A percentile compares a stretch with the other conserved stretches of the same genome.
Evolutionary conservation across 768 basidiomycete genomes (phyloP).

Genomic region (Macrolepiota fuliginosa): DNA sequence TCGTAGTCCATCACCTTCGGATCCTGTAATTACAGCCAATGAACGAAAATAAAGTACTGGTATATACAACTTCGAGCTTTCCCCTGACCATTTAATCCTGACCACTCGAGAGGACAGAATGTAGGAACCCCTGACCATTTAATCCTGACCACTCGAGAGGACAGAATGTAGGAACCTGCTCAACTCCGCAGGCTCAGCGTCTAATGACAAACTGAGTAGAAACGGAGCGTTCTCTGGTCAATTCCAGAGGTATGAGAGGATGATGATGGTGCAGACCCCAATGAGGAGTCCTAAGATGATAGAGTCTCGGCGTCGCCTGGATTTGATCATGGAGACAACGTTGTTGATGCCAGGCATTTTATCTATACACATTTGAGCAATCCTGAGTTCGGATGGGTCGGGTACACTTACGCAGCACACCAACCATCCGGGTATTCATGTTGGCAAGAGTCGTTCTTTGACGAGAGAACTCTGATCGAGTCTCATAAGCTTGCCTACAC

Average conservation of each 20-base stretch:
- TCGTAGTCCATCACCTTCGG: not conserved
- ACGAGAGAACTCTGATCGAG: conserved; percentile 85
- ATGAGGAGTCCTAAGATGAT: conserved; percentile 88
- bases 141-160: not conserved
- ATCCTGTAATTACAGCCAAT: not conserved
- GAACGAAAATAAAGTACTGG: not conserved
- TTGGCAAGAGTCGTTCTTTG: conserved; percentile 74
- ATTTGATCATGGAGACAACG: conserved; percentile 88
- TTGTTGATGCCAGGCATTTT: conserved; percentile 95
- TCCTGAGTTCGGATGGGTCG: not conserved
- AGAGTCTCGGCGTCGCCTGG: conserved; percentile 84
- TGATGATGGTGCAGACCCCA: conserved; percentile 71
- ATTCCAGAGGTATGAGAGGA: conserved; percentile 48
- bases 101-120: not conserved
- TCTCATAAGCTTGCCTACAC: conserved; percentile 93
- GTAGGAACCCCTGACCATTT: too few species aligned
- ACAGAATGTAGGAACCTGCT: too few species aligned
- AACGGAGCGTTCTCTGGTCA: conserved; percentile 12
- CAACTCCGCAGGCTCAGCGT: not conserved
- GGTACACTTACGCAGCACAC: conserved; percentile 68
- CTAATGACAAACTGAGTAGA: not conserved
- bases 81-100: too few species aligned
- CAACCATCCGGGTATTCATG: conserved; percentile 82
- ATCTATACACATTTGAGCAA: conserved; percentile 38
- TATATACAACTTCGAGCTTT: too few species aligned